Percentiles rank a stretch among this genome's conserved stretches.
These are phyloP conservation scores for Cucurbita argyrosperma DNA, from an alignment of 306 rosid genomes.

Conservation along the genomic window DNA sequence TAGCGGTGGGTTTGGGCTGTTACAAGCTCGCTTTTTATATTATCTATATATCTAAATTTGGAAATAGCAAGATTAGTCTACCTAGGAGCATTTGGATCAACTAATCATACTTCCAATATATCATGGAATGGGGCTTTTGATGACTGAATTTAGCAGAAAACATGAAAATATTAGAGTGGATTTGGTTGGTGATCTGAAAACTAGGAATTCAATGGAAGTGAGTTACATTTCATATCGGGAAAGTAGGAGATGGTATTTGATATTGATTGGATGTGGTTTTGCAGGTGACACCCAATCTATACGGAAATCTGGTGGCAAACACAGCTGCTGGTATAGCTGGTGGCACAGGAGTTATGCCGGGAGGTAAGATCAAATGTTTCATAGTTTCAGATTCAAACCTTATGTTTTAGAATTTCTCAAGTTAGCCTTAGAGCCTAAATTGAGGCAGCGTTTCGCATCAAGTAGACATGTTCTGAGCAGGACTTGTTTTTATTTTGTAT, in stretches of 20 bases:
- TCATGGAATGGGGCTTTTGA: neutral
- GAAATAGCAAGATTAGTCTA: neutral
- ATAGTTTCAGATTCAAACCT: neutral
- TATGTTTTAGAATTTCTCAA: neutral
- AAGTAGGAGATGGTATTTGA: slow-evolving; percentile 7
- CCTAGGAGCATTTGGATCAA: neutral
- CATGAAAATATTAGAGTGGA: neutral
- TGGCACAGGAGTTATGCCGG: slow-evolving; percentile 98
- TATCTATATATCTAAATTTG: neutral
- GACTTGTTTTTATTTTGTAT: neutral
- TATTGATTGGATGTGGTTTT: slow-evolving; percentile 11
- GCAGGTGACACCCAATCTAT: slow-evolving; percentile 94
- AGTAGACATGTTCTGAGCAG: neutral
- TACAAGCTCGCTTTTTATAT: neutral
- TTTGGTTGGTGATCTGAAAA: too few relatives aligned
- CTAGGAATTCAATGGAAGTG: too few relatives aligned
- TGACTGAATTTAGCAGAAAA: neutral
- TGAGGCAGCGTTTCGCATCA: neutral
- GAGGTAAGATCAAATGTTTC: slow-evolving; percentile 38
- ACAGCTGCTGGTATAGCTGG: slow-evolving; percentile 98
- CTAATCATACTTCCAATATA: neutral
- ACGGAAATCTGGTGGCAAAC: slow-evolving; percentile 92
- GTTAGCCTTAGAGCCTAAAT: neutral
- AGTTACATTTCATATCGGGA: neutral
- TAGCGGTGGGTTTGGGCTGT: too few relatives aligned